Evolutionary conservation across 2,329 filamentous ascomycete species (phyloP), one percentile per base, ranked within the genome.

Genomic region (Fragosphaeria purpurea): DNA sequence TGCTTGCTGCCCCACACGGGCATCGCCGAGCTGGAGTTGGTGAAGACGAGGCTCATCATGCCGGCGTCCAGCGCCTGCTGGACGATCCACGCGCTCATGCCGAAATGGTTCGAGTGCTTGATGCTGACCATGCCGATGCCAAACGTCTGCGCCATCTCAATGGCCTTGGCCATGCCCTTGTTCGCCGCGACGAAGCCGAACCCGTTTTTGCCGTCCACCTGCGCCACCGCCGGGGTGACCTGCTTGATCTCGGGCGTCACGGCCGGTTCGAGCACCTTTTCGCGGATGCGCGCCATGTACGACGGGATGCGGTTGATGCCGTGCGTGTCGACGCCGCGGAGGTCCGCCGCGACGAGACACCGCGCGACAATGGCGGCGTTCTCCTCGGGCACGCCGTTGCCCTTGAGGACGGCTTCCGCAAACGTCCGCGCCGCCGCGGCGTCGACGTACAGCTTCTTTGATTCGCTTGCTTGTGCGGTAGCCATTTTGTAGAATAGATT

Each of bases 1-100:
- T 59, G 57, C 40, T 54, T 56, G 1, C 60, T 61, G 11, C 65
- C 65, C 58, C 61, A 67, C 0, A 63, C 61, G 0, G 65, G 62
- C 48, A 67, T 59, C 11, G 60, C 60, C 1, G 59, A 57, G 8
- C 57, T 58, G 1, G 64, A 62, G 46, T 67, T 67, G 5, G 64
- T 67, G 51, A 65, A 67, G 0, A 62, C 64, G 3, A 67, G 52
- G 48, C 56, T 54, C 7, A 51, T 53, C 42, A 55, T 53, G 4
- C 56, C 58, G 9, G 47, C 31, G 5, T 53, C 40, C 4, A 61
- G 40, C 4, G 60, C 60, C 3, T 54, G 59, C n/a, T 59, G 50
- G 10, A 61, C 52, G 32, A 61, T 61, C 4, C 56, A 58, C 3
- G 59, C 60, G 13, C 51, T 60, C 60, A 62, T 62, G 4, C 60